phyloP scores from a whole-genome alignment of 768 basidiomycete species.

The Agaricus bisporus region DNA sequence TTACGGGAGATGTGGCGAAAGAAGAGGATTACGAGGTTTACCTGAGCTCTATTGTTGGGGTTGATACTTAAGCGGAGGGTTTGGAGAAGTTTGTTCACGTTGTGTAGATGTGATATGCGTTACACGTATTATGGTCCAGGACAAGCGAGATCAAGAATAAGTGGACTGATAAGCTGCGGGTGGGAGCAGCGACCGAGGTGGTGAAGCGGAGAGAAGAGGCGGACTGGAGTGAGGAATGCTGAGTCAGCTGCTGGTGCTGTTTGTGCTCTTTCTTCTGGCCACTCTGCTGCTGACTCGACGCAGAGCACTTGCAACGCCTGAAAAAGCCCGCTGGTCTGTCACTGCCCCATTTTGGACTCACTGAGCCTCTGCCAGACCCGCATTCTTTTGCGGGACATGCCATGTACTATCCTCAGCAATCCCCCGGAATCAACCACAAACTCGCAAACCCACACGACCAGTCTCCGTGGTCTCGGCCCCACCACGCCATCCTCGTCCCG shows the following conservation, averaged over 20 bases:
- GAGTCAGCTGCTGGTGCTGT: conserved; percentile 4
- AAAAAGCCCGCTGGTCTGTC: neutral
- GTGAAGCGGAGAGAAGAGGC: neutral
- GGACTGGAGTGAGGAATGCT: conserved; percentile 3
- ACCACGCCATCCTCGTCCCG: conserved; percentile 44
- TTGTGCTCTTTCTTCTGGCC: no score
- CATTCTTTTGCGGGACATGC: conserved; percentile 21
- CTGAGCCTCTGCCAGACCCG: no score
- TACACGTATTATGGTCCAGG: neutral
- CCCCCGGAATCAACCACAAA: conserved; percentile 75
- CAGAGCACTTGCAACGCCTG: neutral
- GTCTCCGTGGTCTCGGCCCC: conserved; percentile 62
- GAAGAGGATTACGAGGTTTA: conserved; percentile 42
- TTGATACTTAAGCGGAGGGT: conserved; percentile 43
- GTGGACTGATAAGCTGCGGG: neutral
- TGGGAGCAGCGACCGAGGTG: neutral
- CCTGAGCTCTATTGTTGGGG: conserved; percentile 41
- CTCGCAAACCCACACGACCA: conserved; percentile 72
- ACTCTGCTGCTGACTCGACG: neutral
- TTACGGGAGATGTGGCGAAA: conserved; percentile 35
- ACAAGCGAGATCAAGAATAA: neutral
- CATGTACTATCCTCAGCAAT: conserved; percentile 86
- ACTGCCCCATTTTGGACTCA: no score
- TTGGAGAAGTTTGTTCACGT: neutral
- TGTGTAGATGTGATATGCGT: neutral